Conservation (phyloP, 2,329 filamentous ascomycete genomes). For the Cytospora piceae region DNA sequence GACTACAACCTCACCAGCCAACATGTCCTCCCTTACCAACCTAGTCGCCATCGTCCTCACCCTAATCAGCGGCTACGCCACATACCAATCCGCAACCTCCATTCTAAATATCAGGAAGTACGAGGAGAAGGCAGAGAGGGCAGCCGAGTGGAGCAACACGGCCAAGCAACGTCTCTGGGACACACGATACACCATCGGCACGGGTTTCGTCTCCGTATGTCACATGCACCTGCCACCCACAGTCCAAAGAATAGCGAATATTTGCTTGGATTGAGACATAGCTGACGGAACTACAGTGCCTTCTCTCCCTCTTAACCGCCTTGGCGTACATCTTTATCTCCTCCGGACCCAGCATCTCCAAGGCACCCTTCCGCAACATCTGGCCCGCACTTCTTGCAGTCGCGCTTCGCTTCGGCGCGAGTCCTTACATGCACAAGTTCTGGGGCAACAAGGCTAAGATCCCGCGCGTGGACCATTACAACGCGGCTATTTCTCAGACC, state of each 20-base stretch:
- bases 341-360: conserved; percentile 14
- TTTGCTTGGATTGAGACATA: background rate
- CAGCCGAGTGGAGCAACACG: conserved; percentile 38
- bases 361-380: conserved; percentile 17
- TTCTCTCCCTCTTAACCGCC: conserved; percentile 25
- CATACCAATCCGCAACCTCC: conserved; percentile 34
- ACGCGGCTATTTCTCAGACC: conserved; percentile 37
- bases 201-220: conserved; percentile 36
- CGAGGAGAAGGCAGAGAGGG: conserved; percentile 37
- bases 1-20: background rate
- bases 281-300: conserved; percentile 11
- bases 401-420: conserved; percentile 28
- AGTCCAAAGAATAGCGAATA: background rate
- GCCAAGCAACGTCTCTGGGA: conserved; percentile 37
- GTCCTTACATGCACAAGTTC: conserved; percentile 37
- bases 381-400: conserved; percentile 34
- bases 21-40: conserved; percentile 28
- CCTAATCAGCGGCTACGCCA: conserved; percentile 34
- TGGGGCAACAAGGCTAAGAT: conserved; percentile 38
- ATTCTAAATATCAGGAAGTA: conserved; percentile 38
- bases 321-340: conserved; percentile 25
- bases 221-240: background rate
- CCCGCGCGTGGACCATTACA: conserved; percentile 38
- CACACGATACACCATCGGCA: conserved; percentile 37
- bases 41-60: conserved; percentile 31